Base-by-base conservation (phyloP, 2,329 filamentous ascomycete genomes). In the Fusarium foetens region DNA sequence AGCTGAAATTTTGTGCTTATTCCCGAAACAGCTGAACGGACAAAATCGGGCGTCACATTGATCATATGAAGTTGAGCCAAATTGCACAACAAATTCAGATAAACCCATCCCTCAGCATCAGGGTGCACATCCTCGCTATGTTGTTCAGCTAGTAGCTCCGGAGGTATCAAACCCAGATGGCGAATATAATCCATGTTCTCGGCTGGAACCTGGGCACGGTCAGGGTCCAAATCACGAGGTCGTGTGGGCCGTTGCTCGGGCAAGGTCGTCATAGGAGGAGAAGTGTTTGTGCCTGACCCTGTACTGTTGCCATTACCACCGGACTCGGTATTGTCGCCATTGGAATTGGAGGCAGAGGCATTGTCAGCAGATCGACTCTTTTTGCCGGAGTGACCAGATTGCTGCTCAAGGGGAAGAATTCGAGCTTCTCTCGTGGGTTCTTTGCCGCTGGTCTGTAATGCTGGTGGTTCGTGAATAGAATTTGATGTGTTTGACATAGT, bases 11-110 rank as follows among this genome's bases (percentile, higher is more conserved):
- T 93, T 25, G 88, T 87, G 75, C 93, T 95, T 72, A 90, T 88
- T 54, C 92, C 89, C 1, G 85, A 83, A 3, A 97, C 86, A 0
- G 94, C 92, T 39, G 88, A 88, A 64, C 92, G 90, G 42, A 96
- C 90, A 75, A 95, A 95, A 33, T 92, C 90, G 0, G 91, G 87
- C 0, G 94, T 94, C 3, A 97, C 93, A 65, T 94, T 95, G 73
- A 96, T 87, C 1, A 94, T 95, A 75, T 97, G 94, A 23, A 97
- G 83, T 80, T 97, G 94, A 0, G 94, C 94, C 84, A 97, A 88
- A 76, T 92, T 94, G 78, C 91, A 91, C 3, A 97, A 85, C 2
- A 97, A 82, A 74, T 96, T 96, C 11, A 96, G 83, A 75, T 95
- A 95, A 1, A 95, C 90, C 93, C 93, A 96, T 8, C 93, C 93